Evolutionary conservation across 1,284 basidiomycete species (phyloP).

Genomic region (Caloboletus inedulis): DNA sequence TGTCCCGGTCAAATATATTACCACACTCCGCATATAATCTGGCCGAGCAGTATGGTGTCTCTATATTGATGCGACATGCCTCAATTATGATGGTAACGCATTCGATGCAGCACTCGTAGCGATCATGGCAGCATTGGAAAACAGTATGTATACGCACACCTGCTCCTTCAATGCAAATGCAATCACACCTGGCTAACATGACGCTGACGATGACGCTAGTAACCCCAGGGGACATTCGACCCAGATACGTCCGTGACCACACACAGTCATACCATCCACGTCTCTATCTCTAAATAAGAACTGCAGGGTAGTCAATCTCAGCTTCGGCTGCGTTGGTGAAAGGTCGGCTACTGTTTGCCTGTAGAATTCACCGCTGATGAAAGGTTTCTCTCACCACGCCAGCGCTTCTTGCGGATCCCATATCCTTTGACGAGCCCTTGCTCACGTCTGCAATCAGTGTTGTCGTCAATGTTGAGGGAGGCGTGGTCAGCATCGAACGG

Average conservation of each 20-base stretch:
- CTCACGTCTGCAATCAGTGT: constrained; percentile 70
- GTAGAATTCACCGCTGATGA: not conserved
- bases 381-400: constrained; percentile 30
- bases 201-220: constrained; percentile 45
- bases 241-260: constrained; percentile 63
- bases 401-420: constrained; percentile 77
- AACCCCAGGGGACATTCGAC: constrained; percentile 69
- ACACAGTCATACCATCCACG: constrained; percentile 52
- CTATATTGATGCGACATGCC: constrained; percentile 91
- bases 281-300: constrained; percentile 18
- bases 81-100: constrained; percentile 95
- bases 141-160: constrained; percentile 66
- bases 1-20: constrained; percentile 64
- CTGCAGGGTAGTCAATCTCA: constrained; percentile 21
- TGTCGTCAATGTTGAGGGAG: constrained; percentile 49
- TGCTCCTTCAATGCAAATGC: not conserved
- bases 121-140: constrained; percentile 81
- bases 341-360: constrained; percentile 21
- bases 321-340: constrained; percentile 54
- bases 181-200: not conserved
- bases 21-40: constrained; percentile 75
- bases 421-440: constrained; percentile 87
- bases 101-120: constrained; percentile 90
- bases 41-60: constrained; percentile 86
- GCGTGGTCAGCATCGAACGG: constrained; percentile 27